Percentiles rank a stretch among this genome's conserved stretches.
Evolutionary conservation across 1,139 yeast genomes (phyloP).

Genomic region (Fermentozyma sake): DNA sequence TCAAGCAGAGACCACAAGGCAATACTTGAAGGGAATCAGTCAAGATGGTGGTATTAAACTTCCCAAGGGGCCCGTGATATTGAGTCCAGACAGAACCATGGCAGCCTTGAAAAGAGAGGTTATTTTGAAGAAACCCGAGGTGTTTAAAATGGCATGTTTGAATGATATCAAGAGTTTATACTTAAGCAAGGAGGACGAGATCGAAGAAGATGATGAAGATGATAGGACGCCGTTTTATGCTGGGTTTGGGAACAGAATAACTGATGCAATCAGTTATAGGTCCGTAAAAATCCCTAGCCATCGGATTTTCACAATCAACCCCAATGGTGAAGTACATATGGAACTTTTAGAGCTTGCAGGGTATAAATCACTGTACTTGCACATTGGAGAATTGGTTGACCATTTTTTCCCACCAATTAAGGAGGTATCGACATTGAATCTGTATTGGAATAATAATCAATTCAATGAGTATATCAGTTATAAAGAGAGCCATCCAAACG

Average conservation of each 20-base stretch:
- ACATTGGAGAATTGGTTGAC: conserved; percentile 91
- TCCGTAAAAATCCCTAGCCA: conserved; percentile 94
- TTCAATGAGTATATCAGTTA: conserved; percentile 29
- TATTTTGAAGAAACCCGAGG: conserved; percentile 91
- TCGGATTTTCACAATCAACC: conserved; percentile 90
- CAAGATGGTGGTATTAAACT: conserved; percentile 68
- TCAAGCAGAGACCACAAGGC: conserved; percentile 88
- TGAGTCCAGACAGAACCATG: conserved; percentile 95
- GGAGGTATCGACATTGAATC: conserved; percentile 29
- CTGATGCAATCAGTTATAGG: conserved; percentile 94
- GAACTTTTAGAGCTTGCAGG: conserved; percentile 94
- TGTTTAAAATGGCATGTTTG: conserved; percentile 95
- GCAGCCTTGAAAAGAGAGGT: conserved; percentile 93
- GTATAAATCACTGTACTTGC: conserved; percentile 79
- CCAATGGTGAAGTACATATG: conserved; percentile 97
- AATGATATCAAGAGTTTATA: conserved; percentile 73
- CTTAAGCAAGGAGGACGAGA: conserved; percentile 24
- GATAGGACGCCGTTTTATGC: conserved; percentile 83
- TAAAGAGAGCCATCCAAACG: conserved; percentile 8
- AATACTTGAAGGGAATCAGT: conserved; percentile 70
- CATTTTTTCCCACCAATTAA: conserved; percentile 93
- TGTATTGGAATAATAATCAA: conserved; percentile 38
- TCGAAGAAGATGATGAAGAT: conserved; percentile 18
- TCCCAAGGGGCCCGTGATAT: conserved; percentile 91
- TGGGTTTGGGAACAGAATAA: conserved; percentile 95